Percentiles rank a stretch among this genome's conserved stretches.
Evolutionary conservation across 2,329 filamentous ascomycete species (phyloP).

Genomic region (Penicillium decumbens): DNA sequence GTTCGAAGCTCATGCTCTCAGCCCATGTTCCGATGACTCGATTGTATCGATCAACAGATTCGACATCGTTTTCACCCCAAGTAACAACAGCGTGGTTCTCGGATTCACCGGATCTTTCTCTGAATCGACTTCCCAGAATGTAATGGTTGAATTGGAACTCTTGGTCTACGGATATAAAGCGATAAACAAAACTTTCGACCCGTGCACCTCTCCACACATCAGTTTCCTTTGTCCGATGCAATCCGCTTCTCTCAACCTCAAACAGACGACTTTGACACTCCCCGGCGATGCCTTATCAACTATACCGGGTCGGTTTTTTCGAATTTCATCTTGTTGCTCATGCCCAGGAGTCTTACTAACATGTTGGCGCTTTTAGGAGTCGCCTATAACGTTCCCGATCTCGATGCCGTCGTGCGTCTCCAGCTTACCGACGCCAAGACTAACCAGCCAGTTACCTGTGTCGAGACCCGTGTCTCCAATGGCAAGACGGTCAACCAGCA

Average conservation of each 20-base stretch:
- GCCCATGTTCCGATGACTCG: constrained; percentile 16
- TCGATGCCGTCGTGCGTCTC: constrained; percentile 20
- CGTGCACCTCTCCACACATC: constrained; percentile 56
- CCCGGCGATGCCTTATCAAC: constrained; percentile 49
- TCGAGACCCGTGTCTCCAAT: constrained; percentile 41
- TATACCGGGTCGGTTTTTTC: constrained; percentile 58
- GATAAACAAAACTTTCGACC: constrained; percentile 64
- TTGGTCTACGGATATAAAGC: constrained; percentile 78
- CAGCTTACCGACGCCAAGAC: constrained; percentile 7
- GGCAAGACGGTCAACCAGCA: constrained; percentile 64
- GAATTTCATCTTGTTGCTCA: background rate
- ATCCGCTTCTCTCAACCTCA: constrained; percentile 29
- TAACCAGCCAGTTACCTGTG: constrained; percentile 9
- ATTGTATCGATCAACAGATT: constrained; percentile 17
- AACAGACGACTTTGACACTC: constrained; percentile 16
- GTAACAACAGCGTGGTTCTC: constrained; percentile 41
- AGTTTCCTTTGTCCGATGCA: background rate
- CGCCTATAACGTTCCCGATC: constrained; percentile 74
- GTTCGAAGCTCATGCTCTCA: constrained; percentile 16
- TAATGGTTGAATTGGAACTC: constrained; percentile 70
- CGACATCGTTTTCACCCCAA: constrained; percentile 41
- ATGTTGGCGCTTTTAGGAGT: constrained; percentile 50
- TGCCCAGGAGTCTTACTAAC: constrained; percentile 4
- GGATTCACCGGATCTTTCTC: constrained; percentile 74
- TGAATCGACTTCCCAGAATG: constrained; percentile 77